phyloP scores from a whole-genome alignment of 306 rosid genomes.

The Lotus japonicus region DNA sequence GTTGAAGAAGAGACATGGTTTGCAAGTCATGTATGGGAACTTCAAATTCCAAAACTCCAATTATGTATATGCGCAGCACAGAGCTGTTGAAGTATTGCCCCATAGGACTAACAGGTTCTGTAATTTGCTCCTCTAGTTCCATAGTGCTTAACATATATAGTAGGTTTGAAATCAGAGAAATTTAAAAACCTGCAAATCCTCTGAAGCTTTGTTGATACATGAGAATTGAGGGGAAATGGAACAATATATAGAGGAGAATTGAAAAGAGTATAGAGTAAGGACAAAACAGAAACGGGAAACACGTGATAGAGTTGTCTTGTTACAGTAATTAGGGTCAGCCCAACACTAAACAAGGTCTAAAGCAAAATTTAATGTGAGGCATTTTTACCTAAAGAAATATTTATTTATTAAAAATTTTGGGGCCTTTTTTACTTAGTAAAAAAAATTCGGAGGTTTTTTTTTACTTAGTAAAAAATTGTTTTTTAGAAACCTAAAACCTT shows the following conservation, averaged over 20 bases:
- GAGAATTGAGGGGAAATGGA: not conserved
- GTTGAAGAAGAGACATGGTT: conserved; percentile 11
- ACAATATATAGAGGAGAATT: conserved; percentile 2
- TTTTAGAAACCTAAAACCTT: no score
- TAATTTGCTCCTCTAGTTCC: conserved; percentile 16
- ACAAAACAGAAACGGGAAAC: not conserved
- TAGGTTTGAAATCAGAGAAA: not conserved
- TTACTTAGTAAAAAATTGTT: no score
- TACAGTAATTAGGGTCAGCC: no score
- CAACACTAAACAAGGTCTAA: no score
- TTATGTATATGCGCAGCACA: conserved; percentile 25
- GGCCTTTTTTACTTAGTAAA: no score
- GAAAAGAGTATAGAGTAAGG: not conserved
- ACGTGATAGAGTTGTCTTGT: conserved; percentile 5
- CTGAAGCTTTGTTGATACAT: not conserved
- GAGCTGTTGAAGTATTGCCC: conserved; percentile 50
- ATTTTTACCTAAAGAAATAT: no score
- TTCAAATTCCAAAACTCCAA: conserved; percentile 45
- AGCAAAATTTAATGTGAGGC: no score
- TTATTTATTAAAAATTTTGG: no score
- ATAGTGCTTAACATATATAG: not conserved
- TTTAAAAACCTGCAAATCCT: not conserved
- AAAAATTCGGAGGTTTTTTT: no score
- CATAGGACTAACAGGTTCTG: conserved; percentile 51
- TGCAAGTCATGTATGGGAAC: conserved; percentile 29